Evolutionary conservation across 1,284 basidiomycete species (phyloP), one percentile per base, ranked within the genome.

Genomic region (Cutaneotrichosporon cyanovorans): DNA sequence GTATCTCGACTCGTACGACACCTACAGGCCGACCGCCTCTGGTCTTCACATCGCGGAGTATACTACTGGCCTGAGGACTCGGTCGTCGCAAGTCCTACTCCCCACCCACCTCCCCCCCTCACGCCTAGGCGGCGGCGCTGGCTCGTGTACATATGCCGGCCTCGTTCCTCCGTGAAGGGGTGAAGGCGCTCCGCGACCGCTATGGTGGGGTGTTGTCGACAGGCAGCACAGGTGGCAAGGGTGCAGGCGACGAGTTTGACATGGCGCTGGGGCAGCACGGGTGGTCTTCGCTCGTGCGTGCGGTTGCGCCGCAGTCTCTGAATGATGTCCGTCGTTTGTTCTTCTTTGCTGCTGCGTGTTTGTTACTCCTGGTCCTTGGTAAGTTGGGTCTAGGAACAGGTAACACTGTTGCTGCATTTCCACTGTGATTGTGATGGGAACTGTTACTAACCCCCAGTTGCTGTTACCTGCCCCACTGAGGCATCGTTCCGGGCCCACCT

Each of bases 391-490:
- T 15, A 23, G 8, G 16, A n/a, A 19, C 25, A 30, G 11, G 25
- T n/a, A n/a, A n/a, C n/a, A n/a, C n/a, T n/a, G n/a, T n/a, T n/a
- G n/a, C n/a, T n/a, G 20, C 11, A 11, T 4, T 14, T 10, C 15
- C 19, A 22, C 14, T 31, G 32, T 16, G 22, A 23, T 4, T 40
- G 25, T 25, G 15, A 5, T 18, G 38, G 22, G n/a, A 19, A 22
- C 16, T 31, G 15, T 4, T 16, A 9, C n/a, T 20, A 23, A 20
- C 12, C n/a, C 16, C 38, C 68, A 93, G 92, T 91, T 38, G 91
- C 91, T 75, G 80, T 90, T 68, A 88, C 89, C 34, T 95, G 93
- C 68, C 92, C 92, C 15, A 82, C 83, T 46, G 90, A 96, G 72
- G 80, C 82, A 37, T 90, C 88, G 3, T 96, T 96, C 73, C 81